These are phyloP conservation scores for Collybiopsis confluens DNA, from an alignment of 768 basidiomycete genomes.

Conservation along the genomic window DNA sequence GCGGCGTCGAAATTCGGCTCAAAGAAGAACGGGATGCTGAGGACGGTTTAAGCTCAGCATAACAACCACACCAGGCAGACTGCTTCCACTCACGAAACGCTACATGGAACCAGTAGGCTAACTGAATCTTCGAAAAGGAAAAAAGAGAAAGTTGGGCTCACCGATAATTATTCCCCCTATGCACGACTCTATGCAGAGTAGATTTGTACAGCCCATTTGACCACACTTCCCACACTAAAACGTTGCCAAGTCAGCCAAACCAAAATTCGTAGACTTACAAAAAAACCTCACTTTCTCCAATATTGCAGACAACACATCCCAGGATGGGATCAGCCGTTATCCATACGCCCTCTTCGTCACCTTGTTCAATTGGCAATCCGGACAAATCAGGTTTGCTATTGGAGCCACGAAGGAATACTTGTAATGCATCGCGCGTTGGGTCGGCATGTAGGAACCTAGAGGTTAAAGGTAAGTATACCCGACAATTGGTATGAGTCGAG, in stretches of 20 bases:
- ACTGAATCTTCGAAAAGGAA: constrained; percentile 1
- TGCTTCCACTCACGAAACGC: constrained; percentile 64
- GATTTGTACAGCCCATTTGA: constrained; percentile 82
- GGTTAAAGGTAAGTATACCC: not conserved
- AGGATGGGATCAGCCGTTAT: constrained; percentile 81
- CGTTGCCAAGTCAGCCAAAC: not conserved
- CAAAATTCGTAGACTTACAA: not conserved
- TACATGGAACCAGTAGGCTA: constrained; percentile 18
- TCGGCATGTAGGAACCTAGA: constrained; percentile 88
- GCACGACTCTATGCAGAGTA: constrained; percentile 87
- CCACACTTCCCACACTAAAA: constrained; percentile 70
- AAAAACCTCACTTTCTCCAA: constrained; percentile 73
- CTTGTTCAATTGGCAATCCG: constrained; percentile 47
- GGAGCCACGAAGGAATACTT: constrained; percentile 64
- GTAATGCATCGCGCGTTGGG: constrained; percentile 72
- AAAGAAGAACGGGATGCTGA: constrained; percentile 90
- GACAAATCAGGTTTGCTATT: constrained; percentile 25
- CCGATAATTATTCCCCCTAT: constrained; percentile 69
- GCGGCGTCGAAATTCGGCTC: constrained; percentile 82
- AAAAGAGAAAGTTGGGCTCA: constrained; percentile 19
- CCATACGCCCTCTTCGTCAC: constrained; percentile 64
- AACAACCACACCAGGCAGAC: not conserved
- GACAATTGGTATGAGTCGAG: not conserved
- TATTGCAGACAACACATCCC: constrained; percentile 84
- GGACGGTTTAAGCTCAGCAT: not conserved